These are phyloP conservation scores for Symmetrospora coprosmae DNA, from an alignment of 768 basidiomycete genomes.

Conservation along the genomic window DNA sequence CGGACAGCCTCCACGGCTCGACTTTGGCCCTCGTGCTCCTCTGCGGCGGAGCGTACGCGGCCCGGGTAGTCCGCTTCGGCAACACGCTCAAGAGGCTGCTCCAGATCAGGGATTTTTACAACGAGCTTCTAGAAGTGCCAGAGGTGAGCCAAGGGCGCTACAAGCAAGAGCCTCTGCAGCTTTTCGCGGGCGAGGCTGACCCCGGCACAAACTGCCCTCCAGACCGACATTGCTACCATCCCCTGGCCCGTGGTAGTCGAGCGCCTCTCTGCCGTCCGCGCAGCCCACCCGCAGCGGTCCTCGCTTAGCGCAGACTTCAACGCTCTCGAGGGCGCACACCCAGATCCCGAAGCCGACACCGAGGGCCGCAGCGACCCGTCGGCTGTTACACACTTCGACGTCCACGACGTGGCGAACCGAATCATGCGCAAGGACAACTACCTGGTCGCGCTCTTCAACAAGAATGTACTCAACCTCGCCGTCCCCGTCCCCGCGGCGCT, in stretches of 20 bases:
- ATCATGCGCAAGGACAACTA: constrained; percentile 99
- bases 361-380: not conserved
- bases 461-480: constrained; percentile 76
- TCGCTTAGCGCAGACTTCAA: constrained; percentile 40
- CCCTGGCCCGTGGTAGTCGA: constrained; percentile 91
- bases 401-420: constrained; percentile 93
- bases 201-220: too few species aligned
- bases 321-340: too few species aligned
- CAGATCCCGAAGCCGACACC: not conserved
- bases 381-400: constrained; percentile 59
- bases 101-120: constrained; percentile 94
- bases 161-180: too few species aligned
- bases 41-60: constrained; percentile 73
- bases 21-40: constrained; percentile 68
- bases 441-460: constrained; percentile 92
- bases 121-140: constrained; percentile 78
- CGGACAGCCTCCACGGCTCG: constrained; percentile 27
- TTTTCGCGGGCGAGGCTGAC: too few species aligned
- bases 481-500: constrained; percentile 53
- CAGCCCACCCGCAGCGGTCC: constrained; percentile 83
- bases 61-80: constrained; percentile 70
- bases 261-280: constrained; percentile 72
- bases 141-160: too few species aligned
- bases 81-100: constrained; percentile 61
- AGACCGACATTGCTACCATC: constrained; percentile 96